These are phyloP conservation scores for Lipomyces mesembrius DNA, from an alignment of 805 yeast species.

Conservation along the genomic window DNA sequence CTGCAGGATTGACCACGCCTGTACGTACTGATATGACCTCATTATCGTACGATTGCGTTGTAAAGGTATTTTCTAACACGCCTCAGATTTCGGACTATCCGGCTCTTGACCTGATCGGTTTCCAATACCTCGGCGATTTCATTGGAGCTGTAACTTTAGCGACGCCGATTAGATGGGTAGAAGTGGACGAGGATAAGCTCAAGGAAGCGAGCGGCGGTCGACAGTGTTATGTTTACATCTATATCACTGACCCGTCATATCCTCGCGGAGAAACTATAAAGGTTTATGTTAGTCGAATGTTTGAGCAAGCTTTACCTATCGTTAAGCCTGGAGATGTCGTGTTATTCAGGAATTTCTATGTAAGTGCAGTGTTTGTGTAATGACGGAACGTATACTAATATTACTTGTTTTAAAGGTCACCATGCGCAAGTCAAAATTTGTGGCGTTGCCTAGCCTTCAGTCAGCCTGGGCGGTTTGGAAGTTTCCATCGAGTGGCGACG, in stretches of 20 bases:
- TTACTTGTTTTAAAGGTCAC: conserved; percentile 4
- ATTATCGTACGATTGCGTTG: conserved; percentile 9
- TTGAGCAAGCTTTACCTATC: conserved; percentile 18
- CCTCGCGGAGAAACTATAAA: neutral
- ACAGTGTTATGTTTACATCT: conserved; percentile 4
- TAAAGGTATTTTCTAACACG: neutral
- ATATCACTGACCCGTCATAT: conserved; percentile 22
- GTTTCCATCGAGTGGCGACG: neutral
- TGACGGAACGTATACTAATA: neutral
- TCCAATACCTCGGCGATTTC: conserved; percentile 16
- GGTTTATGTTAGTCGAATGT: conserved; percentile 14
- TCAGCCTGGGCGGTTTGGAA: conserved; percentile 28
- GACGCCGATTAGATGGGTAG: conserved; percentile 1
- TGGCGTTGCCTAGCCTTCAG: conserved; percentile 12
- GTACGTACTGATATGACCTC: conserved; percentile 1
- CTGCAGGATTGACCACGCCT: conserved; percentile 10
- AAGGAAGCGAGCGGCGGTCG: neutral
- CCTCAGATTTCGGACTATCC: conserved; percentile 17
- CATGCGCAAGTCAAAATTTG: conserved; percentile 2
- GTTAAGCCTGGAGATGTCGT: conserved; percentile 23
- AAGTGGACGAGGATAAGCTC: neutral
- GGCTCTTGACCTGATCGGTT: conserved; percentile 10
- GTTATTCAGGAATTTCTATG: conserved; percentile 19
- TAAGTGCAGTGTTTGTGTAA: conserved; percentile 6
- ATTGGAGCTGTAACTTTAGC: conserved; percentile 19